These are phyloP conservation scores for Quercus bicolor DNA, from an alignment of 306 rosid genomes.

Conservation along the genomic window DNA sequence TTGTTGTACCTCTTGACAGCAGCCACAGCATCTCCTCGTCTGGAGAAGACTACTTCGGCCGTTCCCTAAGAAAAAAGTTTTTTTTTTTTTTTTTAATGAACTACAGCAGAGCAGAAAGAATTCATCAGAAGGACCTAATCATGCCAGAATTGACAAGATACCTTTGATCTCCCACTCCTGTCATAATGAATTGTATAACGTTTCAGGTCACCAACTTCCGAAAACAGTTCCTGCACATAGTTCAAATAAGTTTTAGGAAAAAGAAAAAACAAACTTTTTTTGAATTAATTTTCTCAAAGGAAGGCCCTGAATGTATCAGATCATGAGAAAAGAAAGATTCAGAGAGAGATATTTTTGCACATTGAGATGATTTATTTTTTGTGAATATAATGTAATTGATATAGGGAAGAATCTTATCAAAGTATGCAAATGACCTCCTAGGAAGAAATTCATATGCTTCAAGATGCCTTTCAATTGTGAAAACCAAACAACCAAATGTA, in stretches of 20 bases:
- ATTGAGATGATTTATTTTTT: too few relatives aligned
- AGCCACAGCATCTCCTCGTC: conserved; percentile 75
- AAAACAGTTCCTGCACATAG: conserved; percentile 73
- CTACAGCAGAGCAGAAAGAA: conserved; percentile 32
- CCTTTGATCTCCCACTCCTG: conserved; percentile 98
- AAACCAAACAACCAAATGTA: not conserved
- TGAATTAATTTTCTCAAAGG: too few relatives aligned
- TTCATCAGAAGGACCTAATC: conserved; percentile 24
- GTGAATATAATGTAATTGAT: too few relatives aligned
- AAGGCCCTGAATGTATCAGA: too few relatives aligned
- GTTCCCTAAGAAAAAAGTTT: conserved; percentile 68
- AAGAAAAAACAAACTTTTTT: too few relatives aligned
- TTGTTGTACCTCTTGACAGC: conserved; percentile 94
- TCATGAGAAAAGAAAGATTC: too few relatives aligned
- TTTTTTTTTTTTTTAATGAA: conserved; percentile 6
- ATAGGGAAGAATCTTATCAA: too few relatives aligned
- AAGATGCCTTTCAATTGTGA: not conserved
- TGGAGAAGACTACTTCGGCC: conserved; percentile 81
- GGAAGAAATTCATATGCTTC: too few relatives aligned
- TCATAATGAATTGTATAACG: conserved; percentile 78
- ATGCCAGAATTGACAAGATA: conserved; percentile 36
- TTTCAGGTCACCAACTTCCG: conserved; percentile 91
- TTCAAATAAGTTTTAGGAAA: not conserved
- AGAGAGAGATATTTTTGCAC: too few relatives aligned
- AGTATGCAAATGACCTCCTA: too few relatives aligned